These are phyloP conservation scores for Penicillium sp. DNA, from an alignment of 2,329 filamentous ascomycete species.

Conservation along the genomic window DNA sequence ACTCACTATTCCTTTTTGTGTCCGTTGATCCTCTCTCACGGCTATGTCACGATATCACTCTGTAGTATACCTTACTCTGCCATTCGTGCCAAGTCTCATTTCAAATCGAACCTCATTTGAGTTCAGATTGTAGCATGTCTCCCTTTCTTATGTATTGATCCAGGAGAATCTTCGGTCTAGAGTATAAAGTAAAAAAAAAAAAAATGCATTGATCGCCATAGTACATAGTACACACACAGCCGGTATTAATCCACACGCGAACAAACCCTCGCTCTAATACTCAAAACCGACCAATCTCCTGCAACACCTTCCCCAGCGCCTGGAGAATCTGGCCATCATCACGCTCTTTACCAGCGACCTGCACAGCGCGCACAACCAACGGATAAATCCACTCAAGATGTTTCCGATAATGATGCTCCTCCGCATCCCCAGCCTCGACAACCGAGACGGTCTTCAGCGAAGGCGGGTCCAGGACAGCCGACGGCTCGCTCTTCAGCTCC, in stretches of 20 bases:
- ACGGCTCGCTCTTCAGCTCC: conserved; percentile 64
- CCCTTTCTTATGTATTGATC: too few species aligned
- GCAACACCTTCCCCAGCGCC: conserved; percentile 59
- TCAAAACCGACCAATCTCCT: conserved; percentile 53
- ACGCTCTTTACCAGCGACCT: conserved; percentile 40
- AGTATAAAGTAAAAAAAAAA: neutral
- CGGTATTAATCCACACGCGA: neutral
- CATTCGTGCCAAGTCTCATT: neutral
- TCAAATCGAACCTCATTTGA: neutral
- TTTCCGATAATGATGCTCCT: conserved; percentile 56
- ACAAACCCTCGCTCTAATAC: neutral
- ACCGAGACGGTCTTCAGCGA: conserved; percentile 13
- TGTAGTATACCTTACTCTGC: conserved; percentile 18
- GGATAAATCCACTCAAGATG: conserved; percentile 81
- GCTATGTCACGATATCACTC: conserved; percentile 19
- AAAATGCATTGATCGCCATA: neutral
- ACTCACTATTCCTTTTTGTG: conserved; percentile 4
- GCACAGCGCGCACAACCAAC: conserved; percentile 49
- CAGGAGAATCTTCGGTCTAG: neutral
- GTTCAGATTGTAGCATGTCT: neutral
- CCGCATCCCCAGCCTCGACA: conserved; percentile 47
- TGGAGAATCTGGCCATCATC: conserved; percentile 40
- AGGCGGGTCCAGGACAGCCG: conserved; percentile 59
- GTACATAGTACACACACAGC: neutral
- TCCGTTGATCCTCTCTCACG: conserved; percentile 9